These are phyloP conservation scores for Lachancea sp. DNA, from an alignment of 805 yeast genomes.

Conservation along the genomic window DNA sequence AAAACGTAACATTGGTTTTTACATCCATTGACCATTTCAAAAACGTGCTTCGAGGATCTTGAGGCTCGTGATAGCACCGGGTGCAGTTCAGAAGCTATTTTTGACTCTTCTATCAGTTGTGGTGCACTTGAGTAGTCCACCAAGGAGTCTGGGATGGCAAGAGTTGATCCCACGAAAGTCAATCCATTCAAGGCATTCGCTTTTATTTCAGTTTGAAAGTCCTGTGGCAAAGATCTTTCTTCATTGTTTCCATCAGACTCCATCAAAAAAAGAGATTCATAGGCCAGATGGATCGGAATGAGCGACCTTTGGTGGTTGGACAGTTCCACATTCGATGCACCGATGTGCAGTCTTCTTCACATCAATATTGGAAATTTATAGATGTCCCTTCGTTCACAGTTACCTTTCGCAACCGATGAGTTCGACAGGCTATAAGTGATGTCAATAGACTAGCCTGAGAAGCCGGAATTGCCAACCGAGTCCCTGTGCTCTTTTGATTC, in stretches of 20 bases:
- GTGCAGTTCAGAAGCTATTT: conserved; percentile 8
- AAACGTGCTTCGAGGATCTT: background rate
- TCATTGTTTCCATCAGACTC: background rate
- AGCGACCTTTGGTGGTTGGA: background rate
- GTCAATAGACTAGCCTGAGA: background rate
- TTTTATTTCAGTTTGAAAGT: background rate
- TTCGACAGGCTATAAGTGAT: background rate
- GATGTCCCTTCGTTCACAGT: background rate
- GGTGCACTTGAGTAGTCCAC: conserved; percentile 1
- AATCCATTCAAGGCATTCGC: background rate
- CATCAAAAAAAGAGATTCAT: background rate
- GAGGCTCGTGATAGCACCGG: background rate
- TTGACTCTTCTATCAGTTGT: background rate
- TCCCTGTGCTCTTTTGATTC: background rate
- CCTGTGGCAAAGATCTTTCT: background rate
- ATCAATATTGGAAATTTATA: background rate
- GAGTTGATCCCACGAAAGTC: background rate
- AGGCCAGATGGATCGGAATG: background rate
- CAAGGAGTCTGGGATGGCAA: background rate
- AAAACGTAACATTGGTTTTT: conserved; percentile 8
- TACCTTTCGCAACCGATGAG: background rate
- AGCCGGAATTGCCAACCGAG: background rate
- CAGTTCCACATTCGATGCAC: background rate
- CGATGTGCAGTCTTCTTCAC: background rate
- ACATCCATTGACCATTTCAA: background rate